Conservation (phyloP, 495 filamentous ascomycete genomes). For the Daldinia bambusicola region DNA sequence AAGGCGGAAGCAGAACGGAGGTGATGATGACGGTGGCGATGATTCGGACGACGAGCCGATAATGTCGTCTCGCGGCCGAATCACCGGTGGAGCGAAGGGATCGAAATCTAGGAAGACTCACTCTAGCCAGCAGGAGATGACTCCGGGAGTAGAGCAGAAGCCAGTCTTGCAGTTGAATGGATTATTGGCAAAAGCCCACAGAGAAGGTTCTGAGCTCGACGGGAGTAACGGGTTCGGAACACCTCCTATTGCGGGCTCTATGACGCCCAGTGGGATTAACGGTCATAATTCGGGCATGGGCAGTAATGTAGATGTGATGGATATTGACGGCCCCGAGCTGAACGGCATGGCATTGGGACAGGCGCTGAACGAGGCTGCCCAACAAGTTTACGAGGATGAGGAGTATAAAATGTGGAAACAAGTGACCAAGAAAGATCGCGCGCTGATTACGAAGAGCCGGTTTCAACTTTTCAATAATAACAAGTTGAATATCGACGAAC, state of each 20-base stretch:
- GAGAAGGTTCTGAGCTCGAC: constrained; percentile 64
- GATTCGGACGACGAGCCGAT: constrained; percentile 99
- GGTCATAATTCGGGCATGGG: constrained; percentile 66
- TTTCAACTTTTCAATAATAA: constrained; percentile 86
- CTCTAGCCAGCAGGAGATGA: constrained; percentile 80
- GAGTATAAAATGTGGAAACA: constrained; percentile 99
- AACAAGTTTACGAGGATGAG: constrained; percentile 73
- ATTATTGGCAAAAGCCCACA: constrained; percentile 56
- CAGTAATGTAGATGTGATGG: constrained; percentile 82
- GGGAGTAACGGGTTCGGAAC: constrained; percentile 88
- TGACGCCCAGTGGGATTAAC: constrained; percentile 80
- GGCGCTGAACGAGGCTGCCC: constrained; percentile 62
- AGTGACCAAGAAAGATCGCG: constrained; percentile 95
- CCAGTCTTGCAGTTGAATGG: constrained; percentile 65
- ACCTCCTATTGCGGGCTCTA: constrained; percentile 77
- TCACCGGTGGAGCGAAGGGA: constrained; percentile 79
- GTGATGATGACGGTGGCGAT: constrained; percentile 82
- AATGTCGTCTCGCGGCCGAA: constrained; percentile 94
- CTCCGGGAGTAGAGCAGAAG: constrained; percentile 74
- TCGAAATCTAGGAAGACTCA: constrained; percentile 84
- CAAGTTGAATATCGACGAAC: constrained; percentile 86
- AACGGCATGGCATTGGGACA: constrained; percentile 68
- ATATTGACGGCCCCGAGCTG: constrained; percentile 77
- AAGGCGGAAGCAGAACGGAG: constrained; percentile 77
- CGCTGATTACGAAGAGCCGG: constrained; percentile 80